Evolutionary conservation across 768 basidiomycete genomes (phyloP).

Genomic region (Lenzites betulinus): DNA sequence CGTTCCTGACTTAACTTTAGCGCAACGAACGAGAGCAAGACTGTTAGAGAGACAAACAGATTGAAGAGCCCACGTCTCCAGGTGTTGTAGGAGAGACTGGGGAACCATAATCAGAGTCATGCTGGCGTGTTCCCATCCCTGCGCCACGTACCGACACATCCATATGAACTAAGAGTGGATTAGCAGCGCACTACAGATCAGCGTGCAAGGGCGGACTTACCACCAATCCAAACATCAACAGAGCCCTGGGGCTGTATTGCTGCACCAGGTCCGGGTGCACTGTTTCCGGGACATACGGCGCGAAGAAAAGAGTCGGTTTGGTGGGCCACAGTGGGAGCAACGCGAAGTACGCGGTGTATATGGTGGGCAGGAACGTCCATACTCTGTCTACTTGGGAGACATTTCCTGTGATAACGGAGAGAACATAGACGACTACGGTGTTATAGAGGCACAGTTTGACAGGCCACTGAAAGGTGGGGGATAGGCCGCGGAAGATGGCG

Average conservation of each 20-base stretch:
- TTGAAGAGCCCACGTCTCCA: slow-evolving; percentile 80
- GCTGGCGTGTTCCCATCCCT: too few species aligned
- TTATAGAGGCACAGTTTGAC: slow-evolving; percentile 56
- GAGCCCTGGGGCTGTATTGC: slow-evolving; percentile 70
- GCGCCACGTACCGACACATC: slow-evolving; percentile 26
- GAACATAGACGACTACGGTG: slow-evolving; percentile 52
- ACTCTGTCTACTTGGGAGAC: slow-evolving; percentile 88
- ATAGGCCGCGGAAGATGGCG: slow-evolving; percentile 22
- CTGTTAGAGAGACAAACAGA: slow-evolving; percentile 45
- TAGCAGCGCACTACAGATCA: not conserved
- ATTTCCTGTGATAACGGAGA: slow-evolving; percentile 71
- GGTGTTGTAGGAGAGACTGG: slow-evolving; percentile 76
- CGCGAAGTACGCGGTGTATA: slow-evolving; percentile 84
- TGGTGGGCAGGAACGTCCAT: slow-evolving; percentile 71
- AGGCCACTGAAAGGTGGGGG: slow-evolving; percentile 50
- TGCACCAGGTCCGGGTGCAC: slow-evolving; percentile 35
- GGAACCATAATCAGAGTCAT: not conserved
- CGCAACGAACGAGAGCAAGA: not conserved
- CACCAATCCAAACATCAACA: slow-evolving; percentile 73
- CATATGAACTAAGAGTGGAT: slow-evolving; percentile 10
- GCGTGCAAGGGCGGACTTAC: slow-evolving; percentile 37
- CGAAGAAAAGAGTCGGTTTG: slow-evolving; percentile 43
- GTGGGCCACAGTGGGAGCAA: slow-evolving; percentile 64
- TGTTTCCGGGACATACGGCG: slow-evolving; percentile 57
- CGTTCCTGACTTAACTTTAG: slow-evolving; percentile 45